These are phyloP conservation scores for Ilyonectria mors-panacis DNA, from an alignment of 2,329 filamentous ascomycete genomes.

Conservation along the genomic window DNA sequence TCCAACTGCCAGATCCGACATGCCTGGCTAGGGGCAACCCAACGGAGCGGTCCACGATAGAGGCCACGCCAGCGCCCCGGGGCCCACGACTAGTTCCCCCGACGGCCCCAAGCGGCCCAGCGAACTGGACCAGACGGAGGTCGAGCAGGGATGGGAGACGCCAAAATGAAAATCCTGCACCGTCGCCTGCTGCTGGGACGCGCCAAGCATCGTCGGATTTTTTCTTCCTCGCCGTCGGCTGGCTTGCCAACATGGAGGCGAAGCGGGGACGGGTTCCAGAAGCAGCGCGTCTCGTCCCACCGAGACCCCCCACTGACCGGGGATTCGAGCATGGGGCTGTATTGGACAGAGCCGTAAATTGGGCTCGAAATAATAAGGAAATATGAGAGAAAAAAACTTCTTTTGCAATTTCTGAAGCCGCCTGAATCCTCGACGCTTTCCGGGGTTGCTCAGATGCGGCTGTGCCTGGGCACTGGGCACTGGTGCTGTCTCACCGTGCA, in stretches of 20 bases:
- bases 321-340: constrained; percentile 14
- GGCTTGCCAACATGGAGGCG: constrained; percentile 27
- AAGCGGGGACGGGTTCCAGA: constrained; percentile 44
- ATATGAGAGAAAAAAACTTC: background rate
- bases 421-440: constrained; percentile 23
- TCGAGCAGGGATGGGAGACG: constrained; percentile 30
- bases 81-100: constrained; percentile 42
- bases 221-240: constrained; percentile 24
- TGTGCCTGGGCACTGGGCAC: background rate
- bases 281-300: constrained; percentile 29
- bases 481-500: background rate
- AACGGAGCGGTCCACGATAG: constrained; percentile 48
- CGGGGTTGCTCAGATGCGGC: constrained; percentile 12
- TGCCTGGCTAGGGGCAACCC: constrained; percentile 41
- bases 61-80: constrained; percentile 37
- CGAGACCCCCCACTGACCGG: constrained; percentile 25
- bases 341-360: constrained; percentile 17
- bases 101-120: constrained; percentile 36
- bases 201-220: constrained; percentile 36
- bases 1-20: constrained; percentile 16
- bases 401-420: background rate
- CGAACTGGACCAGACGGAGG: constrained; percentile 39
- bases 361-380: constrained; percentile 3
- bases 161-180: constrained; percentile 27
- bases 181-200: constrained; percentile 15